Evolutionary conservation across 2,329 filamentous ascomycete species (phyloP).

Genomic region (Cladosporium phlei): DNA sequence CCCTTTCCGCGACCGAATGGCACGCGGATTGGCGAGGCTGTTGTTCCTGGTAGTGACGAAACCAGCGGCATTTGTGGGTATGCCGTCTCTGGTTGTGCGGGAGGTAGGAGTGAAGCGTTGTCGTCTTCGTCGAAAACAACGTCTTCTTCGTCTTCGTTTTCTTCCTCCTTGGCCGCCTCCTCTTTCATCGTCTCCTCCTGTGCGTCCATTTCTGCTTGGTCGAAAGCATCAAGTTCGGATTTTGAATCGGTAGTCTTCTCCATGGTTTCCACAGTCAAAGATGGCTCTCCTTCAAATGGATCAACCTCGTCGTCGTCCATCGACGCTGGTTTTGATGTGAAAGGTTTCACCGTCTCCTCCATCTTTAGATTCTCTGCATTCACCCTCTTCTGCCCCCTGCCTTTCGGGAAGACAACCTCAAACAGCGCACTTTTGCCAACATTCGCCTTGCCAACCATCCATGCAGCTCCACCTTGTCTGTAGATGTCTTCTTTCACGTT

Average conservation of each 20-base stretch:
- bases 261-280: not conserved
- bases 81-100: constrained; percentile 64
- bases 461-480: constrained; percentile 76
- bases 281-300: not conserved
- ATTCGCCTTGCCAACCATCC: constrained; percentile 98
- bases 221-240: constrained; percentile 6
- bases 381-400: constrained; percentile 29
- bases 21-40: constrained; percentile 87
- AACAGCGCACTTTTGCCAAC: constrained; percentile 95
- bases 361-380: not conserved
- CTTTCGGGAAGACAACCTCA: constrained; percentile 79
- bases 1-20: constrained; percentile 82
- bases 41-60: constrained; percentile 84
- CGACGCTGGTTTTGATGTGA: not conserved
- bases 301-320: not conserved
- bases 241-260: not conserved
- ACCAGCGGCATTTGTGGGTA: constrained; percentile 84
- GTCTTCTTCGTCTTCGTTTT: constrained; percentile 17
- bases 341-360: not conserved
- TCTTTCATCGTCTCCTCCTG: not conserved
- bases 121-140: constrained; percentile 25
- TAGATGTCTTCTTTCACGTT: constrained; percentile 82
- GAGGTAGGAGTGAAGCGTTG: constrained; percentile 60
- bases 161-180: constrained; percentile 1
- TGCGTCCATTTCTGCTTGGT: constrained; percentile 8